These are phyloP conservation scores for Mucor indicus DNA, from an alignment of 371 early-diverging fungal genomes.

Conservation along the genomic window DNA sequence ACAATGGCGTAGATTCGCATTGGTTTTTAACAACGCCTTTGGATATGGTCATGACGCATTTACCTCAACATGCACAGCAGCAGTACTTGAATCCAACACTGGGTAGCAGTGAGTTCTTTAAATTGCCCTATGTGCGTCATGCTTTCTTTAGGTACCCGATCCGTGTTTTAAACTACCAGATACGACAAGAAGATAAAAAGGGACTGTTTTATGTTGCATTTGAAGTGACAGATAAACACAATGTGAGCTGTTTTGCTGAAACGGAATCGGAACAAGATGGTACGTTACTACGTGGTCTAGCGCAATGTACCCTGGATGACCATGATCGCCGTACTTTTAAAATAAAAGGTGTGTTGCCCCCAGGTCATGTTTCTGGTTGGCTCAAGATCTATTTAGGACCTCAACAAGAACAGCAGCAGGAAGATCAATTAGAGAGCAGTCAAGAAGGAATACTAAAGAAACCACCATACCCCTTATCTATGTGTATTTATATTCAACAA, in stretches of 20 bases:
- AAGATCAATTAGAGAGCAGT: too few relatives aligned
- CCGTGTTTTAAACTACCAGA: slow-evolving; percentile 20
- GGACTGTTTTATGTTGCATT: slow-evolving; percentile 12
- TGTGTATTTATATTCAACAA: slow-evolving; percentile 24
- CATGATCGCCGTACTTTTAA: slow-evolving; percentile 26
- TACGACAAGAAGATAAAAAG: slow-evolving; percentile 5
- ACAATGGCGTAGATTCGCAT: slow-evolving; percentile 28
- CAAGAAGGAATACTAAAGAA: too few relatives aligned
- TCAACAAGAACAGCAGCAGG: too few relatives aligned
- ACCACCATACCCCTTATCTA: too few relatives aligned
- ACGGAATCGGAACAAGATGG: slow-evolving; percentile 25
- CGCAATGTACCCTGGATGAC: slow-evolving; percentile 23
- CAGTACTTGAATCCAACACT: slow-evolving; percentile 39
- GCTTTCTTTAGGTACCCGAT: slow-evolving; percentile 34
- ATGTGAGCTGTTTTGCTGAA: slow-evolving; percentile 33
- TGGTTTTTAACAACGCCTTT: slow-evolving; percentile 46
- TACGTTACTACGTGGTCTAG: slow-evolving; percentile 23
- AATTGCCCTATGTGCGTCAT: slow-evolving; percentile 34
- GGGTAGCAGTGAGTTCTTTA: slow-evolving; percentile 24
- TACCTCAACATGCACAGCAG: slow-evolving; percentile 20
- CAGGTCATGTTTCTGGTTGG: slow-evolving; percentile 32
- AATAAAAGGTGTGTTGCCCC: slow-evolving; percentile 42
- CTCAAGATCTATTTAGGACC: slow-evolving; percentile 45
- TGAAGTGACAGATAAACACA: slow-evolving; percentile 5
- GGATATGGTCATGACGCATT: slow-evolving; percentile 43